Conservation (phyloP, 1,284 basidiomycete species). For the Leccinum griseonigrum region DNA sequence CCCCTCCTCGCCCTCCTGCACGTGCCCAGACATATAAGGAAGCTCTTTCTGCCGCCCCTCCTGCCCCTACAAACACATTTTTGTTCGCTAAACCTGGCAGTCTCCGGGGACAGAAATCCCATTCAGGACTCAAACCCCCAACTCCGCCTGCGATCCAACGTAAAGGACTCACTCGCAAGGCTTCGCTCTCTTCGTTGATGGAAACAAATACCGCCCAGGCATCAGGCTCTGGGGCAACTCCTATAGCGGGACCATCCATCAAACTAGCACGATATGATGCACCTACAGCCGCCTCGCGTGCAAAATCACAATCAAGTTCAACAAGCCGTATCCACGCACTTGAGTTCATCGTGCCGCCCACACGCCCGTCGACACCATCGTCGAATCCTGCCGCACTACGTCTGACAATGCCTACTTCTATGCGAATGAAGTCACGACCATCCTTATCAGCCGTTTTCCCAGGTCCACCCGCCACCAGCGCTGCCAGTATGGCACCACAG, state of each 20-base stretch:
- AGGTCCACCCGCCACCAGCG: conserved; percentile 36
- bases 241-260: conserved; percentile 34
- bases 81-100: conserved; percentile 65
- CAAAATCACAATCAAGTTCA: conserved; percentile 65
- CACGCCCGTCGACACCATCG: conserved; percentile 73
- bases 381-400: conserved; percentile 70
- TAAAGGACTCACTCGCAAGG: conserved; percentile 61
- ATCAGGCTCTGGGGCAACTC: conserved; percentile 48
- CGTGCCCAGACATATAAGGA: conserved; percentile 60
- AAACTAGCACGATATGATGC: conserved; percentile 63
- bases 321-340: conserved; percentile 54
- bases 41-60: conserved; percentile 48
- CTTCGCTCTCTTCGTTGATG: conserved; percentile 70
- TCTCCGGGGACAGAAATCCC: conserved; percentile 77
- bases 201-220: conserved; percentile 56
- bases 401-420: conserved; percentile 82
- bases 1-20: conserved; percentile 46
- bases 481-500: conserved; percentile 22
- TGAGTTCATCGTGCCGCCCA: conserved; percentile 70
- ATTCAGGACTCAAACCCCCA: conserved; percentile 70
- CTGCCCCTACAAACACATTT: conserved; percentile 49
- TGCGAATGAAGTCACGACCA: conserved; percentile 68
- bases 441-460: conserved; percentile 73
- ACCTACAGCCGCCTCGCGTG: conserved; percentile 74
- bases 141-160: conserved; percentile 59